Evolutionary conservation across 2,329 filamentous ascomycete species (phyloP), one percentile per base, ranked within the genome.

Genomic region (Coniochaeta sp.): DNA sequence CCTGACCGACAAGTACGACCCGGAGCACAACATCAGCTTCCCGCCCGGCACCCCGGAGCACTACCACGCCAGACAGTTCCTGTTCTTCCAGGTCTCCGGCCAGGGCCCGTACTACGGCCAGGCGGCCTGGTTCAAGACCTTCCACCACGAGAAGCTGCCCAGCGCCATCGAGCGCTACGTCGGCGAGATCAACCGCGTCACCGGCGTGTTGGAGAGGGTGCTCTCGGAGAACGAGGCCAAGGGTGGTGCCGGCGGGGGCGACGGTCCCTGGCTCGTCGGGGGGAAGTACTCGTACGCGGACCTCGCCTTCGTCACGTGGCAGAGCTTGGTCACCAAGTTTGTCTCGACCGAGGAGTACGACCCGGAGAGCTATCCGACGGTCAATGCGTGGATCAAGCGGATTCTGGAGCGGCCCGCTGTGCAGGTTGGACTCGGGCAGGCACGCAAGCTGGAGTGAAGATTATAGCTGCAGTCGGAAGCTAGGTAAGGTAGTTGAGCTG

Each of bases 61-160:
- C 26, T 55, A 55, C 30, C 36, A 38, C 36, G 16, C 38, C 16
- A 40, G 9, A 9, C 38, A 40, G 16, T 40, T 4, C 10, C 38
- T 40, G 16, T 40, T n/a, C 60, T 81, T 78, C 65, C 77, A 80
- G 65, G 73, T 72, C 63, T 71, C 67, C 55, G 75, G 75, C 6
- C 73, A 79, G 65, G 77, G 75, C 0, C 77, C 77, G 0, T 81
- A 79, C 63, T 80, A 68, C 52, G 78, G 77, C 4, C 74, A 79
- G 63, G 62, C 61, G 2, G 64, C 59, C 8, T 75, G 74, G 73
- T 79, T 79, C 67, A 50, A 28, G 16, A 59, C 64, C 1, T 69
- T 70, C 14, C 73, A 76, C 38, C 40, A 55, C 0, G 62, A 66
- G 47, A 62, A 65, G 56, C n/a, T 66, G 16, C 62, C 50, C 2